A percentile compares a stretch with the other conserved stretches of the same genome.
Evolutionary conservation across 1,284 basidiomycete genomes (phyloP).

Genomic region (Mycena citricolor): DNA sequence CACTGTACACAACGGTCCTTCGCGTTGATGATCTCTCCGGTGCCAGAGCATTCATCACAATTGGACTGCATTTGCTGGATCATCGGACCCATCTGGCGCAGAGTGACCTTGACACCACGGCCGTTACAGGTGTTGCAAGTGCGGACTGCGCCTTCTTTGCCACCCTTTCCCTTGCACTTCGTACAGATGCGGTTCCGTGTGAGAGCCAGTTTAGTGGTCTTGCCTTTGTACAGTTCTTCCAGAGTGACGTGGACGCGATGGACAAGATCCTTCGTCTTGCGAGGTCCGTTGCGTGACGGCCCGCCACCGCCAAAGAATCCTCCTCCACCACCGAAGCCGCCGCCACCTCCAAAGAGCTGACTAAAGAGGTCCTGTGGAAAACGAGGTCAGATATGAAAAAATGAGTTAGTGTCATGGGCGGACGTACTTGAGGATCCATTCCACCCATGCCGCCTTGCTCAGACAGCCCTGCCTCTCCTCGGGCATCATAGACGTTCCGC

Average conservation of each 20-base stretch:
- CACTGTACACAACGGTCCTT: constrained; percentile 95
- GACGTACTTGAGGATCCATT: constrained; percentile 88
- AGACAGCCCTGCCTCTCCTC: constrained; percentile 90
- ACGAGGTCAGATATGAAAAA: constrained; percentile 9
- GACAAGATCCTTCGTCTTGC: constrained; percentile 97
- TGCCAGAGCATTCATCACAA: constrained; percentile 91
- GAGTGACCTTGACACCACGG: constrained; percentile 87
- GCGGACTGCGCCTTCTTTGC: constrained; percentile 94
- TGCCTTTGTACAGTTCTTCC: constrained; percentile 98
- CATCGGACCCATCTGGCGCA: constrained; percentile 99
- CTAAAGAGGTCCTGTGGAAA: constrained; percentile 87
- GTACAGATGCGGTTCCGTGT: constrained; percentile 94
- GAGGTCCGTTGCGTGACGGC: constrained; percentile 73
- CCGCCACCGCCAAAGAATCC: constrained; percentile 51
- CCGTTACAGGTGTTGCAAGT: constrained; percentile 82
- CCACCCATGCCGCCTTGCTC: constrained; percentile 90
- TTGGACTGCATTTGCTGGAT: constrained; percentile 98
- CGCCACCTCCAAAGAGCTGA: constrained; percentile 66
- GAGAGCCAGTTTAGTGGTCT: constrained; percentile 96
- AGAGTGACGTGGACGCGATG: constrained; percentile 95
- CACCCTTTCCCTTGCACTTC: constrained; percentile 95
- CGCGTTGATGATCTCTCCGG: constrained; percentile 90
- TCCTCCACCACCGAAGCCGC: constrained; percentile 55
- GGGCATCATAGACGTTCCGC: constrained; percentile 84
- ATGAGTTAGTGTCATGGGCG: constrained; percentile 25